These are phyloP conservation scores for Fusarium longipes DNA, from an alignment of 2,329 filamentous ascomycete genomes.

Conservation along the genomic window DNA sequence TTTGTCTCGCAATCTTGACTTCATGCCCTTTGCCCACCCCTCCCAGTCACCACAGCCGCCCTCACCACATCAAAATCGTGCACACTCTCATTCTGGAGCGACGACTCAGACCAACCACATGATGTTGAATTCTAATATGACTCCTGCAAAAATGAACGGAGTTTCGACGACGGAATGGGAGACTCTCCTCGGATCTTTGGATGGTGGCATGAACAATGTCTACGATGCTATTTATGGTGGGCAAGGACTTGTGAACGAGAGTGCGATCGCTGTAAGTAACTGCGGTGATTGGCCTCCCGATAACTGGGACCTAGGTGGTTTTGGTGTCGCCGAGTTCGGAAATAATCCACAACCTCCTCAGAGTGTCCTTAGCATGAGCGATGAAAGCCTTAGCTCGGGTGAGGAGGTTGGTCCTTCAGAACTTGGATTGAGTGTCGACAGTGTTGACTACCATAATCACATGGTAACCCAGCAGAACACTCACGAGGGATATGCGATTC, in stretches of 20 bases:
- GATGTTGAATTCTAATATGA: constrained; percentile 38
- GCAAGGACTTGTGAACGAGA: constrained; percentile 60
- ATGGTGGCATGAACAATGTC: constrained; percentile 83
- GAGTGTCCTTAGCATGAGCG: constrained; percentile 67
- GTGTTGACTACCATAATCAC: constrained; percentile 50
- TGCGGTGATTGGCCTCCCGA: constrained; percentile 66
- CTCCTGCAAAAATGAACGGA: constrained; percentile 51
- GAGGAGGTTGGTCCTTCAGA: constrained; percentile 63
- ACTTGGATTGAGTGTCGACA: constrained; percentile 57
- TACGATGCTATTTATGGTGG: constrained; percentile 85
- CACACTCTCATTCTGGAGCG: constrained; percentile 47
- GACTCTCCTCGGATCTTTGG: constrained; percentile 80
- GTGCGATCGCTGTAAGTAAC: constrained; percentile 57
- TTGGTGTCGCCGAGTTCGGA: constrained; percentile 62
- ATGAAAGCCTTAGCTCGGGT: constrained; percentile 67
- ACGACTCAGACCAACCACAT: constrained; percentile 44
- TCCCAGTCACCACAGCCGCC: constrained; percentile 61
- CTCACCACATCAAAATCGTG: constrained; percentile 60
- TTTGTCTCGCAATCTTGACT: constrained; percentile 64
- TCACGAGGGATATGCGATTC: constrained; percentile 41
- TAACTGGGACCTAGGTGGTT: constrained; percentile 65
- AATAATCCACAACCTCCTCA: constrained; percentile 58
- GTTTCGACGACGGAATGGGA: constrained; percentile 83
- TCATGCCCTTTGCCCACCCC: constrained; percentile 63
- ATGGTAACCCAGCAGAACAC: constrained; percentile 39